Evolutionary conservation across 495 filamentous ascomycete genomes (phyloP).

Genomic region (Sporormia fimetaria): DNA sequence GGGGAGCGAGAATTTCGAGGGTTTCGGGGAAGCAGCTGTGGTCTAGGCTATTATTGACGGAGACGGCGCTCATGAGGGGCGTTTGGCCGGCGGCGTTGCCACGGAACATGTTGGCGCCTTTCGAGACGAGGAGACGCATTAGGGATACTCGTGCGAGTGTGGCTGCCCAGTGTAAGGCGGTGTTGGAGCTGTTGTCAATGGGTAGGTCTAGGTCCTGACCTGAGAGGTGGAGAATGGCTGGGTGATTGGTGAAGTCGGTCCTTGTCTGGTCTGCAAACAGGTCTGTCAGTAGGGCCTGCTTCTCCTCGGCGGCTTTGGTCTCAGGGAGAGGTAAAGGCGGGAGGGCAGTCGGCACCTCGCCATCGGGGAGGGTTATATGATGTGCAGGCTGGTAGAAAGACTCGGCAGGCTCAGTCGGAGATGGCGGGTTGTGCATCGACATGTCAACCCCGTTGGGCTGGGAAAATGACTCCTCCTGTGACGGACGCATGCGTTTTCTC

Average conservation of each 20-base stretch:
- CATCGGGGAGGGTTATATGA: slow-evolving; percentile 42
- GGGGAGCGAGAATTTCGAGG: slow-evolving; percentile 76
- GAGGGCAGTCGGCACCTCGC: slow-evolving; percentile 43
- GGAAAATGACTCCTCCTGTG: slow-evolving; percentile 35
- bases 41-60: slow-evolving; percentile 84
- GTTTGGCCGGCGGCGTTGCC: slow-evolving; percentile 83
- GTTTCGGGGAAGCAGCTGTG: slow-evolving; percentile 71
- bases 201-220: slow-evolving; percentile 79
- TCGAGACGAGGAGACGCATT: slow-evolving; percentile 63
- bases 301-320: slow-evolving; percentile 56
- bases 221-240: slow-evolving; percentile 57
- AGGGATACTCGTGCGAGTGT: slow-evolving; percentile 78
- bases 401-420: slow-evolving; percentile 77
- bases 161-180: slow-evolving; percentile 93
- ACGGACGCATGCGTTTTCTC: slow-evolving; percentile 61
- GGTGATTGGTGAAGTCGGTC: slow-evolving; percentile 53
- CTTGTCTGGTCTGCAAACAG: slow-evolving; percentile 65
- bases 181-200: slow-evolving; percentile 75
- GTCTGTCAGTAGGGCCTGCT: slow-evolving; percentile 70
- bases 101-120: slow-evolving; percentile 74
- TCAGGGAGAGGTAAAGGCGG: slow-evolving; percentile 58
- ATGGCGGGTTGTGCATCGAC: slow-evolving; percentile 47
- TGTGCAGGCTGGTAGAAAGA: slow-evolving; percentile 61
- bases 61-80: slow-evolving; percentile 75
- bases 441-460: slow-evolving; percentile 32